Evolutionary conservation across 306 rosid genomes (phyloP), one percentile per base, ranked within the genome.

Genomic region (Dryas drummondii): DNA sequence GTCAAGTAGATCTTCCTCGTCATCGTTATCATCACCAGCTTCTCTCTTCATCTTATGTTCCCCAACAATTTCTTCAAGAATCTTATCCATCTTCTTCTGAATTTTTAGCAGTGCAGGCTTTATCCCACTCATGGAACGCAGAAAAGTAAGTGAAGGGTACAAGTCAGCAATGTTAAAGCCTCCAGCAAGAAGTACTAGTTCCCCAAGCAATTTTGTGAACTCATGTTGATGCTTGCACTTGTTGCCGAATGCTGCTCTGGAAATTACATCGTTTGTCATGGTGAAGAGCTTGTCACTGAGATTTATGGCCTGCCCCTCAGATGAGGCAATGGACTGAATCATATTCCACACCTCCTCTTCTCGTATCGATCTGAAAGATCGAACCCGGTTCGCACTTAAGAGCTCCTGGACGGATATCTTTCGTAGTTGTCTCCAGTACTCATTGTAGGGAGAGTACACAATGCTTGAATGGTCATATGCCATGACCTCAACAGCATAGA

Each of bases 31-130:
- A 4, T 46, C 13, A 42, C 26, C 0, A 10, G 3, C 9, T 15
- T 40, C 7, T 7, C 13, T 55, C 66, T 77, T 51, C 37, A 17
- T 19, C 69, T 59, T 51, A 17, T 58, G 67, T 14, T 69, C 51
- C 5, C 46, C 44, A 17, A 77, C 32, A n/a, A 77, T 15, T 17
- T 41, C 75, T 5, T 77, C 74, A n/a, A 76, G 70, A 32, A 77
- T 59, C 63, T 19, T 60, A 12, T 71, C 66, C 4, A 59, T 12
- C 2, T 62, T 77, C 14, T 3, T 3, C 5, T 16, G 58, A 9
- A 60, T 51, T 60, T 71, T 77, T 17, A 47, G 9, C 4, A 69
- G 7, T 3, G 49, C 52, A 5, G n/a, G n/a, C 62, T 37, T 67
- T 4, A 10, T 27, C 37, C 74, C 73, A 3, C 57, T 75, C 41